A percentile compares a stretch with the other conserved stretches of the same genome.
Conservation (phyloP, 2,329 filamentous ascomycete genomes). For the Mycocentrospora acerina region DNA sequence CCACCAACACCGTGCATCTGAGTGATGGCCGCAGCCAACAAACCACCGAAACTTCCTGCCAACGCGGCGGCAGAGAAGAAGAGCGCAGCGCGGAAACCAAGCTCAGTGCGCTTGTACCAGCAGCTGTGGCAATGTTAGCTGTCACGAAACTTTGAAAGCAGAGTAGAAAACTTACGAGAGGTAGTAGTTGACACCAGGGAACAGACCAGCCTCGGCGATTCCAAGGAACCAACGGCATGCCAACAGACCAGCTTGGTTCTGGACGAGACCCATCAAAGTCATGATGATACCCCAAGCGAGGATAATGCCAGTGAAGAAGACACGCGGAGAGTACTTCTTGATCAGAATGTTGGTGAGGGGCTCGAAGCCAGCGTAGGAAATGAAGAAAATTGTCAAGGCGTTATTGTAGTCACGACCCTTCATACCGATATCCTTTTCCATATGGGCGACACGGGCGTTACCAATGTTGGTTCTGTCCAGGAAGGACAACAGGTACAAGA, state of each 20-base stretch:
- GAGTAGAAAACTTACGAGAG: slow-evolving; percentile 49
- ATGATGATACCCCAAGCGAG: slow-evolving; percentile 50
- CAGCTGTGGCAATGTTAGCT: slow-evolving; percentile 36
- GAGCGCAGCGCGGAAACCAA: slow-evolving; percentile 56
- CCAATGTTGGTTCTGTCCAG: slow-evolving; percentile 41
- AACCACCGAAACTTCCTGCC: slow-evolving; percentile 61
- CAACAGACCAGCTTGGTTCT: slow-evolving; percentile 40
- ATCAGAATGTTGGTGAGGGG: slow-evolving; percentile 63
- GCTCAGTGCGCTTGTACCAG: slow-evolving; percentile 58
- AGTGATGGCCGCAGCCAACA: slow-evolving; percentile 59
- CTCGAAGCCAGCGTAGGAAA: slow-evolving; percentile 52
- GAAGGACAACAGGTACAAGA: slow-evolving; percentile 47
- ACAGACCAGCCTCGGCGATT: slow-evolving; percentile 42
- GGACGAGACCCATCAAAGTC: slow-evolving; percentile 52
- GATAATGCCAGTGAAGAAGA: slow-evolving; percentile 51
- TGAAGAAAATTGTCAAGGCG: slow-evolving; percentile 67
- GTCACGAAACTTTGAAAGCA: not conserved
- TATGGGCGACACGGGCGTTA: slow-evolving; percentile 49
- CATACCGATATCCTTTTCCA: slow-evolving; percentile 33
- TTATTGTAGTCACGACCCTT: slow-evolving; percentile 63
- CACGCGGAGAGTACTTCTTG: slow-evolving; percentile 58
- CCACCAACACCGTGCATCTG: slow-evolving; percentile 62
- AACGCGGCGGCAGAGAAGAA: slow-evolving; percentile 62
- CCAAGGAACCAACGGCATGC: slow-evolving; percentile 42
- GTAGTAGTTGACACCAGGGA: slow-evolving; percentile 53